phyloP scores from a whole-genome alignment of 352 stramenopile genomes.

The Phytophthora uliginosa region DNA sequence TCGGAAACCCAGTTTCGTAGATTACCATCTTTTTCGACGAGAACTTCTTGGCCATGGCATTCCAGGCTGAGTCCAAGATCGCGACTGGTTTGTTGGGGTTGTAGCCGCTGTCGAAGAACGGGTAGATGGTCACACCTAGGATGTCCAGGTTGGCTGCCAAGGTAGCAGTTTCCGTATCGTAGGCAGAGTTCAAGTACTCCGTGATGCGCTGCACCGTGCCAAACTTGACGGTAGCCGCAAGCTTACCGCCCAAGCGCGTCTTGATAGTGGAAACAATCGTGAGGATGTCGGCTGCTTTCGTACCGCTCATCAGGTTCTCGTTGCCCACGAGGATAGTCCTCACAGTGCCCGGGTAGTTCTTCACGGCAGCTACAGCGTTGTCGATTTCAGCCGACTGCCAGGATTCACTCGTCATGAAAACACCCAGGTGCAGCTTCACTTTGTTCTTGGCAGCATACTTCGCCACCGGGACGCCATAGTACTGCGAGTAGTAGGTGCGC shows the following conservation, averaged over 20 bases:
- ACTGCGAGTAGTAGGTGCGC: conserved; percentile 70
- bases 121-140: conserved; percentile 70
- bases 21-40: conserved; percentile 40
- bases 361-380: conserved; percentile 47
- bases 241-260: conserved; percentile 24
- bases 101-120: conserved; percentile 64
- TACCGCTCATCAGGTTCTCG: conserved; percentile 42
- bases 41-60: conserved; percentile 51
- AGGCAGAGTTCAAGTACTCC: conserved; percentile 51
- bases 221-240: conserved; percentile 54
- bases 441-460: conserved; percentile 55
- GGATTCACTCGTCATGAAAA: conserved; percentile 59
- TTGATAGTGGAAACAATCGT: conserved; percentile 42
- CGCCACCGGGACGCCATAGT: conserved; percentile 52
- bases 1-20: conserved; percentile 64
- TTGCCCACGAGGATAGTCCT: conserved; percentile 63
- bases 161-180: conserved; percentile 34
- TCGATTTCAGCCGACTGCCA: conserved; percentile 59
- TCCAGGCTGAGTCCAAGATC: conserved; percentile 42
- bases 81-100: conserved; percentile 42
- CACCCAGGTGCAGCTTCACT: conserved; percentile 66
- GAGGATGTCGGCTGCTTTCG: conserved; percentile 42
- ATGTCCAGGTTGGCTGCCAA: conserved; percentile 52
- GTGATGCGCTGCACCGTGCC: conserved; percentile 65
- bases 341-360: conserved; percentile 55